A percentile compares a stretch with the other conserved stretches of the same genome.
Evolutionary conservation across 352 stramenopile genomes (phyloP).

Genomic region (Globisporangium viniferum): DNA sequence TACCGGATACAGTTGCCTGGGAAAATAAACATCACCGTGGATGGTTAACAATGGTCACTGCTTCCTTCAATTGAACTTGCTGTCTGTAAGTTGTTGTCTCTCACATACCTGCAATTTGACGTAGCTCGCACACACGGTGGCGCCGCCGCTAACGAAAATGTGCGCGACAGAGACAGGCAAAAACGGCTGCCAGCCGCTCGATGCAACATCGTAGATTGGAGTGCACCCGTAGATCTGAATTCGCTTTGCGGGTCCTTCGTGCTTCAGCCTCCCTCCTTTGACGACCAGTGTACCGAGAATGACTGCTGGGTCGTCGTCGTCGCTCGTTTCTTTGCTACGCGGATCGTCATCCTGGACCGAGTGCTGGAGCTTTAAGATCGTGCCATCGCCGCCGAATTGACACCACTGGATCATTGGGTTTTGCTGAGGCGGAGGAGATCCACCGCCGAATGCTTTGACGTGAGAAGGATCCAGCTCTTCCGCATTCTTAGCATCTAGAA

Average conservation of each 20-base stretch:
- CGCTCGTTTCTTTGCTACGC: not conserved
- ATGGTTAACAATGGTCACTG: not conserved
- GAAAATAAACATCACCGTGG: not conserved
- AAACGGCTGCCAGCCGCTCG: conserved; percentile 39
- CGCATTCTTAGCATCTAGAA: conserved; percentile 39
- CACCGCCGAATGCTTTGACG: conserved; percentile 53
- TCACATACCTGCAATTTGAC: conserved; percentile 49
- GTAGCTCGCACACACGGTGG: conserved; percentile 50
- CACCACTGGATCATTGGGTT: conserved; percentile 60
- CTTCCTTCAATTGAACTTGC: not conserved
- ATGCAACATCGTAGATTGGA: conserved; percentile 57
- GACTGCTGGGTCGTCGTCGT: conserved; percentile 12
- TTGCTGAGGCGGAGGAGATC: conserved; percentile 22
- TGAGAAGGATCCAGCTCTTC: conserved; percentile 37
- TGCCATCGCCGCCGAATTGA: conserved; percentile 73
- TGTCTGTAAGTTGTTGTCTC: not conserved
- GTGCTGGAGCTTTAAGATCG: conserved; percentile 63
- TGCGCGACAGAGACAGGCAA: conserved; percentile 51
- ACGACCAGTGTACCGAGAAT: conserved; percentile 43
- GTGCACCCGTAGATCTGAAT: conserved; percentile 79
- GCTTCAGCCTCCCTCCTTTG: conserved; percentile 50
- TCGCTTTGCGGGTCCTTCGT: conserved; percentile 48
- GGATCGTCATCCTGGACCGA: conserved; percentile 18
- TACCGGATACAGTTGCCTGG: conserved; percentile 32
- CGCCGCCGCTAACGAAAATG: conserved; percentile 67